Evolutionary conservation across 441 rosid genomes (phyloP).

Genomic region (Flueggea neowawraea): DNA sequence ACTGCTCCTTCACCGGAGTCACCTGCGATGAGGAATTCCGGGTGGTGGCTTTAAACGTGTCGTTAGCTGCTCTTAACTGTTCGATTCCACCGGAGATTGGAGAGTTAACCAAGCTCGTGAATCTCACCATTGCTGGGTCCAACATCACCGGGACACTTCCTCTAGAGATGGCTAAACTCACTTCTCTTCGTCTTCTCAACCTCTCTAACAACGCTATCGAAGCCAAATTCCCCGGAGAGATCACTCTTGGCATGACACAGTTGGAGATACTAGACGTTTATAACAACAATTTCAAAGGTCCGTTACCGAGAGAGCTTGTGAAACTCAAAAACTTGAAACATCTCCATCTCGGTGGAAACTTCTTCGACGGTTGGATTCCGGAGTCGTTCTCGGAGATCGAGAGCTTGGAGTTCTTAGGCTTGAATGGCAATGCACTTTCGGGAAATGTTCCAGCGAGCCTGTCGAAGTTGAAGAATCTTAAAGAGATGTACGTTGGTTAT

Average conservation of each 20-base stretch:
- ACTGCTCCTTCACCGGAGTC: conserved; percentile 82
- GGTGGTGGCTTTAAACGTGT: conserved; percentile 57
- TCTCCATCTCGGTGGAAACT: conserved; percentile 70
- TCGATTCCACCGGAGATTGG: conserved; percentile 69
- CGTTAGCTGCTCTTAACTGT: conserved; percentile 45
- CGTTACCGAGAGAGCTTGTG: conserved; percentile 45
- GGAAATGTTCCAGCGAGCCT: conserved; percentile 58
- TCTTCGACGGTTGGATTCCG: conserved; percentile 67
- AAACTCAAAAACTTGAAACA: conserved; percentile 48
- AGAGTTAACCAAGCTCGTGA: conserved; percentile 43
- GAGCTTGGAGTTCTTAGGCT: conserved; percentile 61
- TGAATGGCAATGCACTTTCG: conserved; percentile 51
- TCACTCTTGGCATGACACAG: conserved; percentile 38
- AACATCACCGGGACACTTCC: conserved; percentile 67
- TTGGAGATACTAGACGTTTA: conserved; percentile 66
- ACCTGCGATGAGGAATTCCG: conserved; percentile 45
- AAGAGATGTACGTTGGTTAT: conserved; percentile 55
- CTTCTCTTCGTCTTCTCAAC: conserved; percentile 53
- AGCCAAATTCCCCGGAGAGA: conserved; percentile 57
- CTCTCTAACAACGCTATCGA: conserved; percentile 52
- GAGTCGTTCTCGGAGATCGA: conserved; percentile 57
- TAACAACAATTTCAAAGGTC: conserved; percentile 66
- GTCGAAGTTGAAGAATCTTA: conserved; percentile 52
- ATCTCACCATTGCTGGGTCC: conserved; percentile 43
- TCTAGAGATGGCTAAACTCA: conserved; percentile 44